Evolutionary conservation across 2,329 filamentous ascomycete species (phyloP).

Genomic region (Lecanosticta acicola): DNA sequence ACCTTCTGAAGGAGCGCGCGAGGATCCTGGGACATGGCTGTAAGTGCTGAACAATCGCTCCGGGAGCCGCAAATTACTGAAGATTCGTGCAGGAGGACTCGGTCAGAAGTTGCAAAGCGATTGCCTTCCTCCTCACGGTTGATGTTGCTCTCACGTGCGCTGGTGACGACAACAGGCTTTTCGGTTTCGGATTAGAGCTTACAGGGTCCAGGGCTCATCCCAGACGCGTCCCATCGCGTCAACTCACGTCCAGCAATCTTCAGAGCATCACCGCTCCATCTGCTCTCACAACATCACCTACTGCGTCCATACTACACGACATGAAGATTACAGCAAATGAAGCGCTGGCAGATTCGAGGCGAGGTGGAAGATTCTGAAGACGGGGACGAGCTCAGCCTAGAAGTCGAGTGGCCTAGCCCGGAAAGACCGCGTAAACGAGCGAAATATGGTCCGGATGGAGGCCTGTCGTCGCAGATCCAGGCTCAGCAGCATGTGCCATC

Average conservation of each 20-base stretch:
- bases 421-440: constrained; percentile 21
- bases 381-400: constrained; percentile 35
- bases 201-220: neutral
- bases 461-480: too few species aligned
- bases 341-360: constrained; percentile 45
- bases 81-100: too few species aligned
- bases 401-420: constrained; percentile 19
- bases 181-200: neutral
- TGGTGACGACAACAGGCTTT: neutral
- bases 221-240: constrained; percentile 3
- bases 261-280: neutral
- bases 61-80: neutral
- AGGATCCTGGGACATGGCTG: constrained; percentile 67
- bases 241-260: neutral
- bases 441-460: constrained; percentile 9
- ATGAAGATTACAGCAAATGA: constrained; percentile 37
- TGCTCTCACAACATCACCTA: too few species aligned
- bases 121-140: too few species aligned
- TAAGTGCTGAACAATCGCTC: neutral
- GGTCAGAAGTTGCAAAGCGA: too few species aligned
- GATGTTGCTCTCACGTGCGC: constrained; percentile 1
- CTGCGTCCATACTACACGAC: constrained; percentile 9
- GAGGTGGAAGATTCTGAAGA: constrained; percentile 50
- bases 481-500: too few species aligned
- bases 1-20: constrained; percentile 72